Conservation (phyloP, 1,139 yeast species). For the Suhomyces bolitotheri region DNA sequence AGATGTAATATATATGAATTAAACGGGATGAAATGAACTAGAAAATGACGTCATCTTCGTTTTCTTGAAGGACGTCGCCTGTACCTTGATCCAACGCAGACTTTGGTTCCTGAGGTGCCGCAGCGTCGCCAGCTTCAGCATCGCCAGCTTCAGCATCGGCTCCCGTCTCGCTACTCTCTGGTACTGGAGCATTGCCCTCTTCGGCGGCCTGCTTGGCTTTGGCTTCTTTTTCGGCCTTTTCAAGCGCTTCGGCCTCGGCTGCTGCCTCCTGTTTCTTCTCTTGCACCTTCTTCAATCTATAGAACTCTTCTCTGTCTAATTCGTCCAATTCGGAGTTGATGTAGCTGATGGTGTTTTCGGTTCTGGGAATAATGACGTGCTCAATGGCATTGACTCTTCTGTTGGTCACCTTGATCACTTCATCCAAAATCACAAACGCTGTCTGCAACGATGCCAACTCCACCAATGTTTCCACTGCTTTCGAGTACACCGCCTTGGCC, state of each 20-base stretch:
- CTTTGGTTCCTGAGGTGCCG: slow-evolving; percentile 6
- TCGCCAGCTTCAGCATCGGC: slow-evolving; percentile 8
- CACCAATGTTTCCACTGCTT: slow-evolving; percentile 93
- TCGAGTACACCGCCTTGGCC: slow-evolving; percentile 89
- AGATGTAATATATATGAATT: too few relatives aligned
- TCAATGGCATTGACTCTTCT: slow-evolving; percentile 98
- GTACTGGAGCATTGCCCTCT: slow-evolving; percentile 53
- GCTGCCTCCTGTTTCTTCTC: slow-evolving; percentile 87
- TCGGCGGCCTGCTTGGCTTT: slow-evolving; percentile 20
- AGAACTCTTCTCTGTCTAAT: slow-evolving; percentile 96
- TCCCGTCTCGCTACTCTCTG: slow-evolving; percentile 40
- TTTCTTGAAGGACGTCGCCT: slow-evolving; percentile 35
- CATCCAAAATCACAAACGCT: slow-evolving; percentile 93
- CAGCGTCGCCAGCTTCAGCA: slow-evolving; percentile 18
- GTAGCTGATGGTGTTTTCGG: slow-evolving; percentile 90
- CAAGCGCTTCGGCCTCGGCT: slow-evolving; percentile 63
- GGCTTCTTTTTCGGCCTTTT: slow-evolving; percentile 18
- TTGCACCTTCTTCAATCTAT: slow-evolving; percentile 93
- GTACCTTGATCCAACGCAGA: slow-evolving; percentile 20
- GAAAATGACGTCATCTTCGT: slow-evolving; percentile 47
- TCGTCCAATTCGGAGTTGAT: slow-evolving; percentile 96
- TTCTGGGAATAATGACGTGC: slow-evolving; percentile 95
- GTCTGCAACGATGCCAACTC: slow-evolving; percentile 94
- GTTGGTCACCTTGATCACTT: slow-evolving; percentile 95
- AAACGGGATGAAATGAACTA: slow-evolving; percentile 18